Conservation (phyloP, 352 stramenopile species). For the Globisporangium takayamanum region DNA sequence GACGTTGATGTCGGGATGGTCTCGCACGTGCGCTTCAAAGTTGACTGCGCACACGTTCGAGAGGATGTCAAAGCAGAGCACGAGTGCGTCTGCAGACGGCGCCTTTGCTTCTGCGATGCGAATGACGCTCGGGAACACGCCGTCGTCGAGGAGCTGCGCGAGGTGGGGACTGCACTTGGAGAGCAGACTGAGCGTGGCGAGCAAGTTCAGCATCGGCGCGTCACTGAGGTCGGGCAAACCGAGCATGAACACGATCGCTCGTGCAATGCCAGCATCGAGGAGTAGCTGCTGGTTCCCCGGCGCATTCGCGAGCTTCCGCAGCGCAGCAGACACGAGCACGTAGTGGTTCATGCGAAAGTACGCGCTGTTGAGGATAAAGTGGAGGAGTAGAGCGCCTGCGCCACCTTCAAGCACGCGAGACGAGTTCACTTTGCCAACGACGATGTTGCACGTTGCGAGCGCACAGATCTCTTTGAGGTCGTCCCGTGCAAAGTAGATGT, state of each 20-base stretch:
- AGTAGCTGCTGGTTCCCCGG: conserved; percentile 52
- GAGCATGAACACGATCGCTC: conserved; percentile 46
- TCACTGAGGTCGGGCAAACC: conserved; percentile 19
- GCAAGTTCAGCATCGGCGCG: conserved; percentile 34
- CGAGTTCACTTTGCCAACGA: conserved; percentile 61
- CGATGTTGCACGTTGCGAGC: conserved; percentile 57
- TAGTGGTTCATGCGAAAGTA: conserved; percentile 33
- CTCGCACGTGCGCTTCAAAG: conserved; percentile 39
- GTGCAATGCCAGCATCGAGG: conserved; percentile 33
- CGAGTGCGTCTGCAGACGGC: conserved; percentile 21
- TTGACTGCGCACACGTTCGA: conserved; percentile 58
- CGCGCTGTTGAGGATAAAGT: conserved; percentile 39
- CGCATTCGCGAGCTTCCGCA: conserved; percentile 58
- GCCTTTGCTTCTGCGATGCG: conserved; percentile 32
- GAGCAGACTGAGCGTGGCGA: conserved; percentile 42
- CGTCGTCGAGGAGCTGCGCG: conserved; percentile 35
- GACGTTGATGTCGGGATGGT: conserved; percentile 53
- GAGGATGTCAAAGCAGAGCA: conserved; percentile 68
- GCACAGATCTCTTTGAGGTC: conserved; percentile 52
- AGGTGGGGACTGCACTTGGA: conserved; percentile 43
- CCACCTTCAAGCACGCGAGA: conserved; percentile 46
- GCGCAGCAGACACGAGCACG: conserved; percentile 33
- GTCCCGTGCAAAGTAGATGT: conserved; percentile 40
- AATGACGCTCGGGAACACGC: conserved; percentile 45
- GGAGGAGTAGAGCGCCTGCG: conserved; percentile 38